These are phyloP conservation scores for Clonostachys rosea DNA, from an alignment of 2,329 filamentous ascomycete species.

Conservation along the genomic window DNA sequence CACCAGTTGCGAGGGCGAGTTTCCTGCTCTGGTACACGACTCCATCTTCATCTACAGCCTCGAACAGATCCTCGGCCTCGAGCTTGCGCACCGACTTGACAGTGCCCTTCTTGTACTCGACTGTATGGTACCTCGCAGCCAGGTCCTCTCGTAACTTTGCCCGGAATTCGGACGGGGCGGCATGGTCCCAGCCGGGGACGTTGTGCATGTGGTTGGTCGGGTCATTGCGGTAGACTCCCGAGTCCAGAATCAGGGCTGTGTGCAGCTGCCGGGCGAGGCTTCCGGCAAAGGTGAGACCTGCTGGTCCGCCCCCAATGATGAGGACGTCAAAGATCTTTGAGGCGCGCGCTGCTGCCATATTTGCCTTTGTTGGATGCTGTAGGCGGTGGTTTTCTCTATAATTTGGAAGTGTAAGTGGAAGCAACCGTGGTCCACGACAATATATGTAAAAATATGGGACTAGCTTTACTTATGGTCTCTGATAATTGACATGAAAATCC, in stretches of 20 bases:
- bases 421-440: too few species aligned
- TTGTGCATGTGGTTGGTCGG: conserved; percentile 43
- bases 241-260: conserved; percentile 43
- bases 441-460: too few species aligned
- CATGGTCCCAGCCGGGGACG: conserved; percentile 31
- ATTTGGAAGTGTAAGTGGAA: too few species aligned
- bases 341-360: neutral
- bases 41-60: conserved; percentile 32
- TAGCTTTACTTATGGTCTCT: too few species aligned
- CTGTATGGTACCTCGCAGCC: conserved; percentile 21
- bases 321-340: conserved; percentile 39
- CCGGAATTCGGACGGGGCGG: conserved; percentile 24
- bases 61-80: conserved; percentile 22
- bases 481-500: too few species aligned
- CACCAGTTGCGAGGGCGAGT: conserved; percentile 49
- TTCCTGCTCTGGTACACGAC: conserved; percentile 41
- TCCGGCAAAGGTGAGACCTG: conserved; percentile 40
- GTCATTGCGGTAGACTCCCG: conserved; percentile 43
- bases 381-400: too few species aligned
- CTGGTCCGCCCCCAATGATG: conserved; percentile 47
- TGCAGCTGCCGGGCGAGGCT: conserved; percentile 43
- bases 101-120: conserved; percentile 21
- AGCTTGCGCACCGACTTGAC: conserved; percentile 18
- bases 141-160: conserved; percentile 25
- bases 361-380: too few species aligned